Percentiles rank a stretch among this genome's conserved stretches.
Evolutionary conservation across 2,329 filamentous ascomycete genomes (phyloP).

Genomic region (Botryosphaeria agaves): DNA sequence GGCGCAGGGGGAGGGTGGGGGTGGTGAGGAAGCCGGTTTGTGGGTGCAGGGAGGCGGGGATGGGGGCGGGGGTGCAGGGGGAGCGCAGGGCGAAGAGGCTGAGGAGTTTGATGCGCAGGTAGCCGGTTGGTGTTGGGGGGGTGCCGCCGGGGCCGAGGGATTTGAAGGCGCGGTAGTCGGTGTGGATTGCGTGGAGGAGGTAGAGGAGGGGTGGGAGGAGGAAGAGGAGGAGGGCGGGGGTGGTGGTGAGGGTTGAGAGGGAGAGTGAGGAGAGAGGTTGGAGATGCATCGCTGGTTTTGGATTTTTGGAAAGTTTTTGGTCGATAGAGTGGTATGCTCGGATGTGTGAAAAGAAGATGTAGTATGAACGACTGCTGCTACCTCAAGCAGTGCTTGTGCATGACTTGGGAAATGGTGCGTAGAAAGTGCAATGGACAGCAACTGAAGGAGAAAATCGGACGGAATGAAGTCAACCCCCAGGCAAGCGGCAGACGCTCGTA

Average conservation of each 20-base stretch:
- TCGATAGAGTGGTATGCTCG: no score
- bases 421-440: no score
- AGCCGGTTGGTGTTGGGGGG: conserved; percentile 54
- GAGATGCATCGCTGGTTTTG: no score
- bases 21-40: conserved; percentile 38
- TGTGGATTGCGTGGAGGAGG: conserved; percentile 44
- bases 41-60: conserved; percentile 35
- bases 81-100: conserved; percentile 54
- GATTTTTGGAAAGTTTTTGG: no score
- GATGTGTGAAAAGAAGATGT: no score
- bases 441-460: no score
- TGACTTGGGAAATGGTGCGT: no score
- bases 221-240: conserved; percentile 28
- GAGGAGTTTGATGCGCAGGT: conserved; percentile 55
- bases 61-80: conserved; percentile 42
- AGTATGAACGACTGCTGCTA: no score
- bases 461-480: no score
- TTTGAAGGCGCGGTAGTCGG: conserved; percentile 61
- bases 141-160: conserved; percentile 67
- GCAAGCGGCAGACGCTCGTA: no score
- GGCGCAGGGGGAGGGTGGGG: conserved; percentile 39
- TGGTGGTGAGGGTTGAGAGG: conserved; percentile 1
- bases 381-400: no score
- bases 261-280: no score
- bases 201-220: conserved; percentile 33